Base-by-base conservation (phyloP, 306 rosid genomes). In the Mimosa pudica region DNA sequence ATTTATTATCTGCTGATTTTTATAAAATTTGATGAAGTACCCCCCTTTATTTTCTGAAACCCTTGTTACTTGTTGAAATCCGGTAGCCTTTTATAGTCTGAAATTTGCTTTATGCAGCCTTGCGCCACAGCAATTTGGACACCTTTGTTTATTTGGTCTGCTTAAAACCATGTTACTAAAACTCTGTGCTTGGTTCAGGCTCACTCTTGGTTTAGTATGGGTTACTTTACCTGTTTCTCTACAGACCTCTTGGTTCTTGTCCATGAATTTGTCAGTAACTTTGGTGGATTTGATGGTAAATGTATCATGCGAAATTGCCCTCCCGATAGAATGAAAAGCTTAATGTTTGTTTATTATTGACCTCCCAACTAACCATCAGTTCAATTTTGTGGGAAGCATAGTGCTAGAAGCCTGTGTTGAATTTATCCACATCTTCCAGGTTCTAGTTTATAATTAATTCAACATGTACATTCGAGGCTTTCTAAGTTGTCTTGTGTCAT, bases 1-100 rank as follows among this genome's bases (percentile, higher is more conserved):
- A 66, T 30, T 81, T 63, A 61, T 24, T 77, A 65, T n/a, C 55
- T 20, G 61, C 8, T 55, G 24, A 17, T 55, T 8, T 17, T 55
- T n/a, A 16, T 7, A n/a, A 55, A 55, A n/a, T 55, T 55, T 16
- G 17, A 20, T 6, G 61, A 55, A 16, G 61, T 71, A 10, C n/a
- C 55, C 2, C 45, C 10, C 36, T 73, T 73, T 73, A 8, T 7
- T 4, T 44, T 32, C 17, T 36, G 35, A 73, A 73, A 16, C 54
- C 42, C 35, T 54, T 54, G 7, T 18, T 18, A 45, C n/a, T 44
- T 20, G 54, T 70, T 70, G 74, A 44, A 70, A n/a, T 70, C 13
- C 32, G 4, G 2, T 44, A 18, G 54, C 10, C 36, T n/a, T n/a
- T 17, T 69, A 44, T 47, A 11, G 41, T 66, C 32, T 66, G 48